A percentile compares a stretch with the other conserved stretches of the same genome.
Conservation (phyloP, 2,329 filamentous ascomycete genomes). For the Alternaria conjuncta region DNA sequence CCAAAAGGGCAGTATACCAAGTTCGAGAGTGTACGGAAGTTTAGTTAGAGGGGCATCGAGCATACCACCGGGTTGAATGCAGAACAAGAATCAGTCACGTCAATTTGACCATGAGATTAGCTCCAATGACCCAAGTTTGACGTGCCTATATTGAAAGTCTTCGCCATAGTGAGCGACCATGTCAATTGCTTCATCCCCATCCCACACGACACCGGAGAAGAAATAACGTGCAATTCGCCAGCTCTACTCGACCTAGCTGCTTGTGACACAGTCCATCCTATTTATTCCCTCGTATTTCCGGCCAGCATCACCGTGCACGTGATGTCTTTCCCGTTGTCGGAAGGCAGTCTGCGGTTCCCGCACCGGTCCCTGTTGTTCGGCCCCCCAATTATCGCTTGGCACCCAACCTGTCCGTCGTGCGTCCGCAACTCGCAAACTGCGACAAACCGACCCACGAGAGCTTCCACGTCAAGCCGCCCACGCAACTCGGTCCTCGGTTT, state of each 20-base stretch:
- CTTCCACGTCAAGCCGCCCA: constrained; percentile 2
- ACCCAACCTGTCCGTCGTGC: constrained; percentile 6
- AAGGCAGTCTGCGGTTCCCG: constrained; percentile 2
- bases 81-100: constrained; percentile 8
- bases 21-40: constrained; percentile 10
- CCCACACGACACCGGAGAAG: not conserved
- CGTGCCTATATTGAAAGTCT: not conserved
- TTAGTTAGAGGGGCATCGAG: not conserved
- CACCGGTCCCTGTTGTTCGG: constrained; percentile 7
- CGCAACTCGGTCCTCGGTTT: constrained; percentile 3
- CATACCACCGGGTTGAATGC: constrained; percentile 15
- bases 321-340: constrained; percentile 13
- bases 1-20: constrained; percentile 3
- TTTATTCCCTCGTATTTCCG: not conserved
- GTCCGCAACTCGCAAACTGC: constrained; percentile 14
- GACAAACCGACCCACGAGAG: not conserved
- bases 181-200: not conserved
- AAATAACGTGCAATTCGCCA: not conserved
- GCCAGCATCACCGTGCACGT: constrained; percentile 11
- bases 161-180: not conserved
- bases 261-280: not conserved
- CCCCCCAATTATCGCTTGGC: constrained; percentile 17
- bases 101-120: not conserved
- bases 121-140: not conserved
- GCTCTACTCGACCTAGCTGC: not conserved